Conservation (phyloP, 768 basidiomycete genomes). For the Termitomyces sp. region DNA sequence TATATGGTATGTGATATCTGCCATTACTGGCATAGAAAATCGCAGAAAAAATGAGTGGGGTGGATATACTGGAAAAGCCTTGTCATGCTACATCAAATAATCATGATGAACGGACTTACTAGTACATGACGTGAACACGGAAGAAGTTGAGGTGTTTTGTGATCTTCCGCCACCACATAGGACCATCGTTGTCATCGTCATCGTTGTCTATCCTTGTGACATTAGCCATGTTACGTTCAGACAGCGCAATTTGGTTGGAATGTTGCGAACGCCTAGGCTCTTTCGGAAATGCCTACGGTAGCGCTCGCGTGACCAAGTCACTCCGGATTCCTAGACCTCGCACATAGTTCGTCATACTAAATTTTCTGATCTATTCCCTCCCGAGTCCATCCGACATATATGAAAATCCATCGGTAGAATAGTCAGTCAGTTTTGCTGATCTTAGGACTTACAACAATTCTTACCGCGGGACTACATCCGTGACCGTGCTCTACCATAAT, state of each 20-base stretch:
- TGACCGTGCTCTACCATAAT: too few relatives aligned
- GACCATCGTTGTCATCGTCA: conserved; percentile 8
- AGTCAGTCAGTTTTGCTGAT: too few relatives aligned
- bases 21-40: conserved; percentile 87
- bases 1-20: conserved; percentile 57
- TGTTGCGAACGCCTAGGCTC: not conserved
- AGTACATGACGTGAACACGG: conserved; percentile 54
- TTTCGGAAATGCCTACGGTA: not conserved
- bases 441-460: too few relatives aligned
- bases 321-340: too few relatives aligned
- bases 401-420: too few relatives aligned
- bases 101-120: conserved; percentile 33
- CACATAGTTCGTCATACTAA: too few relatives aligned
- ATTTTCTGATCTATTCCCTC: too few relatives aligned
- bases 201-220: not conserved
- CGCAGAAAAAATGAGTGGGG: conserved; percentile 71
- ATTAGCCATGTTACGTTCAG: not conserved
- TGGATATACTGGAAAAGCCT: conserved; percentile 50
- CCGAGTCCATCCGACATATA: too few relatives aligned
- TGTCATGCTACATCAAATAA: conserved; percentile 6
- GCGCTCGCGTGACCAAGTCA: too few relatives aligned
- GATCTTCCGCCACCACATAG: conserved; percentile 23
- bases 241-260: not conserved
- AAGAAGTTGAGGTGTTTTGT: conserved; percentile 60
- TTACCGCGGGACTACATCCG: too few relatives aligned